Evolutionary conservation across 768 basidiomycete genomes (phyloP).

Genomic region (Xerocomellus chrysenteron): DNA sequence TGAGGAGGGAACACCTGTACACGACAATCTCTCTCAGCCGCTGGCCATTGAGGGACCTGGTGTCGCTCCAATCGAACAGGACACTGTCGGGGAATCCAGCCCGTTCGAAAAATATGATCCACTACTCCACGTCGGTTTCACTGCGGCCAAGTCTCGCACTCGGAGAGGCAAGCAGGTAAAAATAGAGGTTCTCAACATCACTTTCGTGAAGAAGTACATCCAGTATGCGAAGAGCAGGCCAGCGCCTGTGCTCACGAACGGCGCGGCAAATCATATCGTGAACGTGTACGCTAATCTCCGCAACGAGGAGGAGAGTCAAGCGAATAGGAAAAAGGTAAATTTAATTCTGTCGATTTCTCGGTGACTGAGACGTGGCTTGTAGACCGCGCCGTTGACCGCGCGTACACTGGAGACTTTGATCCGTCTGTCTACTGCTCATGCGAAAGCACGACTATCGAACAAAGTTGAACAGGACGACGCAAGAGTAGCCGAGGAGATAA

Average conservation of each 20-base stretch:
- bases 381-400: constrained; percentile 97
- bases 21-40: constrained; percentile 85
- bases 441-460: constrained; percentile 86
- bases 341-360: neutral
- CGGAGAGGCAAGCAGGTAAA: constrained; percentile 59
- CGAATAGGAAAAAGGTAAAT: constrained; percentile 80
- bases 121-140: constrained; percentile 83
- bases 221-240: constrained; percentile 93
- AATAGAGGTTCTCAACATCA: constrained; percentile 85
- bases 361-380: constrained; percentile 14
- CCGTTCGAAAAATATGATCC: constrained; percentile 98
- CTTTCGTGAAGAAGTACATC: constrained; percentile 97
- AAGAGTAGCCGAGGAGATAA: constrained; percentile 86
- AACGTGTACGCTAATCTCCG: constrained; percentile 88
- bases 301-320: constrained; percentile 83
- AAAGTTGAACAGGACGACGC: constrained; percentile 88
- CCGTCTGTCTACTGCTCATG: constrained; percentile 96
- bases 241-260: constrained; percentile 84
- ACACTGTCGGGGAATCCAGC: constrained; percentile 44
- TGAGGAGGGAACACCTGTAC: constrained; percentile 91
- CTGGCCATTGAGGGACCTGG: constrained; percentile 82
- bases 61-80: constrained; percentile 38
- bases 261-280: constrained; percentile 92
- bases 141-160: constrained; percentile 46
- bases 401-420: constrained; percentile 98